Evolutionary conservation across 129 eudicot genomes (phyloP), one percentile per base, ranked within the genome.

Genomic region (Centrapalus pauciflorus): DNA sequence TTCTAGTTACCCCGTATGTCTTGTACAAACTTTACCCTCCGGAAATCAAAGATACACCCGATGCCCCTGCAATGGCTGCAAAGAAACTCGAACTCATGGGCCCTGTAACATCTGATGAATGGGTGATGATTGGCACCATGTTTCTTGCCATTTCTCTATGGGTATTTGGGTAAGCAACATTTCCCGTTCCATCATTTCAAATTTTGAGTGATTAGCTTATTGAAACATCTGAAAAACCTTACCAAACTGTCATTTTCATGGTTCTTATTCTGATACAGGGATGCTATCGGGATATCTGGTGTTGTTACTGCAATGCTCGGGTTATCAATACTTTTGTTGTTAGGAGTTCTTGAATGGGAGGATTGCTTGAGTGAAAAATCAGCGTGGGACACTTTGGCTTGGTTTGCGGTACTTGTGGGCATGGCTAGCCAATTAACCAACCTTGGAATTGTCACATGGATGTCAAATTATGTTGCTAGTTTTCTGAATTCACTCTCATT

Each of bases 321-420:
- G 0, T 70, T 93, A 45, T 83, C 96, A 17, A 29, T 93, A 35
- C 98, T 93, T 51, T 66, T 93, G 61, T 63, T 86, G 9, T 30
- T 61, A 23, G 96, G 98, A 59, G 92, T 88, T 14, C 86, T 93
- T 25, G 79, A 83, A 6, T 93, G 98, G 98, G 91, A 88, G 4
- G 98, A 93, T 59, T 93, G 98, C 74, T 75, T 93, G 16, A 86
- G 74, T n/a, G 98, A 93, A 69, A 89, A 74, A 62, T 83, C 90
- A n/a, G 92, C 96, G 55, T 93, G 98, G 98, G 96, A 93, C 77
- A 93, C 96, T 24, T 70, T 92, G 62, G 82, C 75, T 72, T 93
- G 98, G 98, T 93, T 93, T 54, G 96, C 87, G 4, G 90, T 86
- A 11, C 72, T 93, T 61, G 84, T 93, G 9, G 98, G 98, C 27